Base-by-base conservation (phyloP, 441 rosid genomes). In the Adansonia rubrostipa region DNA sequence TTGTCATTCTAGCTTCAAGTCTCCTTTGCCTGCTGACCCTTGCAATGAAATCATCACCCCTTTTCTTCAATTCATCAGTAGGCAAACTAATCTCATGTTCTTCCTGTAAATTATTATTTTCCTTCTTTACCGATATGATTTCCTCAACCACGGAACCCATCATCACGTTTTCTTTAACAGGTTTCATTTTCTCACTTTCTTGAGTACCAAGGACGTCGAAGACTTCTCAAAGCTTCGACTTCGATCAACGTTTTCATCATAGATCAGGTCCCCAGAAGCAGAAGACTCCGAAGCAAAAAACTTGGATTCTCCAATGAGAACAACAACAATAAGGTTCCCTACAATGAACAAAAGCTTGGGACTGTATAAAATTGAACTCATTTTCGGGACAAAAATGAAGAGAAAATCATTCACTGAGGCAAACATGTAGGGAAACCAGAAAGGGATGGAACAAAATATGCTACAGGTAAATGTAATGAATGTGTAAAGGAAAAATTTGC, bases 11-110 rank as follows among this genome's bases (percentile, higher is more conserved):
- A 61, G 78, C 85, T 80, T 86, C 91, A 42, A 86, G 83, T 78
- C 73, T 82, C 74, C 86, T 82, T 77, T 78, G 80, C 56, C 80
- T 85, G 62, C 84, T 86, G 42, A 86, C 84, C 76, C 89, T 81
- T 58, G 87, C 87, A 64, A 88, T 88, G 78, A 88, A 77, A 71
- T 86, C 86, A 67, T 86, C 86, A 77, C 83, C 89, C 80, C 87
- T 86, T 67, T 80, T 84, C 74, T 76, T 83, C 82, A 86, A 78
- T 28, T 82, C 79, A 42, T 42, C 87, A n/a, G 80, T 77, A 8
- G 85, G 81, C 75, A 83, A 48, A 33, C 19, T 69, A 74, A 40
- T 8, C 56, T 58, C 61, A 20, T 67, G 67, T 62, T 66, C 74
- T 70, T 81, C 68, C 3, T 9, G 63, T 33, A 8, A 14, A 4